A percentile compares a stretch with the other conserved stretches of the same genome.
phyloP scores from a whole-genome alignment of 2,329 filamentous ascomycete species.

The Microsporum canis region DNA sequence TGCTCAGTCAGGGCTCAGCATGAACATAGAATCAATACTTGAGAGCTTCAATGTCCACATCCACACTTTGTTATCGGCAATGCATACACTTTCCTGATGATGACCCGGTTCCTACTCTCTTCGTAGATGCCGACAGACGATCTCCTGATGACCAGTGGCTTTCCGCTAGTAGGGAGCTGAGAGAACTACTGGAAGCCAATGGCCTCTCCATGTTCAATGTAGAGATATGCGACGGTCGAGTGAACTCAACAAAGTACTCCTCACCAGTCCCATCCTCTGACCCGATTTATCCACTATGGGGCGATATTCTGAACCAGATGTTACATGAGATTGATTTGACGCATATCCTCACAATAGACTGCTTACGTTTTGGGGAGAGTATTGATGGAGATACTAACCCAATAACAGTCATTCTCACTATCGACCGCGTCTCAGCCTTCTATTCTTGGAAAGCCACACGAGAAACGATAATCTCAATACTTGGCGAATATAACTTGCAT shows the following conservation, averaged over 20 bases:
- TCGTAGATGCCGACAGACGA: background rate
- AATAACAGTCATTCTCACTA: slow-evolving; percentile 11
- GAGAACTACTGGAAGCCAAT: background rate
- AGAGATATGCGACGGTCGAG: slow-evolving; percentile 2
- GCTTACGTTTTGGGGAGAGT: background rate
- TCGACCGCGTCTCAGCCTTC: background rate
- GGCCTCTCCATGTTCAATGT: background rate
- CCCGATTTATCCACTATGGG: slow-evolving; percentile 4
- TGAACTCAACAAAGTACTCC: background rate
- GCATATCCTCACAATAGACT: slow-evolving; percentile 3
- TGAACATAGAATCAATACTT: background rate
- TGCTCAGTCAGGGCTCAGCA: background rate
- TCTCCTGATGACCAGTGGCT: background rate
- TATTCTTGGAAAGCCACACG: background rate
- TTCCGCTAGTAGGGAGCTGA: background rate
- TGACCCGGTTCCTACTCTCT: background rate
- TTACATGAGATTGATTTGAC: background rate
- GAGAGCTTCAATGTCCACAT: background rate
- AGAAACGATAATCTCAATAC: background rate
- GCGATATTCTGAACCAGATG: background rate
- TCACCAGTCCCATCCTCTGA: slow-evolving; percentile 2
- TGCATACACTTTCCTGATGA: background rate
- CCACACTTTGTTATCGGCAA: background rate
- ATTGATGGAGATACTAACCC: background rate
- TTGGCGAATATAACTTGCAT: background rate